Evolutionary conservation across 352 stramenopile species (phyloP), one percentile per base, ranked within the genome.

Genomic region (Hyaloperonospora arabidopsidis): DNA sequence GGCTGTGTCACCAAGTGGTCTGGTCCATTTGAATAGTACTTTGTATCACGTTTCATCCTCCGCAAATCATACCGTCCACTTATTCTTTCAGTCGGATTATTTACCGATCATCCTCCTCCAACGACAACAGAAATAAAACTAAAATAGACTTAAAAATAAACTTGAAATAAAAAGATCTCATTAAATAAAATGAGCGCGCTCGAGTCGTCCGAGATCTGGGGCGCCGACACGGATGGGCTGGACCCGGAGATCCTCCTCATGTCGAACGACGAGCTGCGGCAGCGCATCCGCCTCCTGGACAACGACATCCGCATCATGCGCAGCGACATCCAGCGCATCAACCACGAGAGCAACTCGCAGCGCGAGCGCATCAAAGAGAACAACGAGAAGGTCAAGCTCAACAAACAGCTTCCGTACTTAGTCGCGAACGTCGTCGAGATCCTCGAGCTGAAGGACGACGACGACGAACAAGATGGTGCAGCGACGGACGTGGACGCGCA

Each of bases 381-480:
- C 76, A 97, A 97, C 72, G 97, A 99, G 67, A 99, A 99, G 67
- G 93, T 99, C 58, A 99, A 99, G 74, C 72, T 99, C 22, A 99
- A 99, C 78, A 98, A 98, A 67, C 94, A 98, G 72, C 69, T 99
- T 45, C 97, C 97, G 19, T 99, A 98, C 65, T 73, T 99, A 2
- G 97, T 99, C n/a, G 95, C 90, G 36, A 98, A 99, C 79, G 93
- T 99, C 22, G 92, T 99, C 14, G 96, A 99, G 57, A 69, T 95
- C 17, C 57, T 95, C 19, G 74, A 93, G 57, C 70, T 93, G 2
- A 68, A 95, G 41, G 79, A 95, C 44, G 91, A 98, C 54, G 91
- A 97, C 47, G 89, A 95, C 62, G 89, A 97, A 47, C 92, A 98
- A 70, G 93, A 97, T 49, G 95, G 90, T 38, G 90, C 86, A 10